phyloP scores from a whole-genome alignment of 441 rosid species.

The Mallotus japonicus region DNA sequence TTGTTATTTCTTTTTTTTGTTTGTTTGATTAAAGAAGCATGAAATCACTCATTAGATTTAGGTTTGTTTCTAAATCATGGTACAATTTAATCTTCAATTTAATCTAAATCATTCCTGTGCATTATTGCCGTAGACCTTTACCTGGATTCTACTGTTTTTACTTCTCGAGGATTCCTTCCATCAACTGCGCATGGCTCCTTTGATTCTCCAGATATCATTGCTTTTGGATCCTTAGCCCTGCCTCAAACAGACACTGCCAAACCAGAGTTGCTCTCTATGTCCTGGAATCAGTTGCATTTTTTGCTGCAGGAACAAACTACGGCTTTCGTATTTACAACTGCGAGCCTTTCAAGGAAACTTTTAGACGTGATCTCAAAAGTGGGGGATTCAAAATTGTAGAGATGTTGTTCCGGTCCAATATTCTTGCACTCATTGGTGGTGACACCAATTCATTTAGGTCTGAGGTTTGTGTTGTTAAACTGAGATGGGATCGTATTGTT shows the following conservation, averaged over 20 bases:
- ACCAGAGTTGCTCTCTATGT: slow-evolving; percentile 58
- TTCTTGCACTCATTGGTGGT: slow-evolving; percentile 83
- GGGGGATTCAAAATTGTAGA: slow-evolving; percentile 88
- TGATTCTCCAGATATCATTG: slow-evolving; percentile 29
- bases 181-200: slow-evolving; percentile 28
- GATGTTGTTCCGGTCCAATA: slow-evolving; percentile 90
- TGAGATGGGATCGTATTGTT: slow-evolving; percentile 75
- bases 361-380: slow-evolving; percentile 57
- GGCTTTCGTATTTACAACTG: slow-evolving; percentile 81
- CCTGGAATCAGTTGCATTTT: slow-evolving; percentile 92
- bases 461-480: slow-evolving; percentile 71
- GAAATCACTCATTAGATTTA: no score
- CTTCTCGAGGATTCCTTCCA: slow-evolving; percentile 32
- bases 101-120: no score
- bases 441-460: slow-evolving; percentile 73
- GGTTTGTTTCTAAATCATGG: no score
- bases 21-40: no score
- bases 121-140: no score
- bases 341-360: slow-evolving; percentile 85
- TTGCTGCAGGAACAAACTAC: slow-evolving; percentile 71
- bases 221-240: slow-evolving; percentile 33
- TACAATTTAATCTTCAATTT: no score
- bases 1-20: no score
- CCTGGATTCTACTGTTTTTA: slow-evolving; percentile 54
- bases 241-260: slow-evolving; percentile 40